A percentile compares a stretch with the other conserved stretches of the same genome.
Conservation (phyloP, 768 basidiomycete species). For the Hericium rajendrae region DNA sequence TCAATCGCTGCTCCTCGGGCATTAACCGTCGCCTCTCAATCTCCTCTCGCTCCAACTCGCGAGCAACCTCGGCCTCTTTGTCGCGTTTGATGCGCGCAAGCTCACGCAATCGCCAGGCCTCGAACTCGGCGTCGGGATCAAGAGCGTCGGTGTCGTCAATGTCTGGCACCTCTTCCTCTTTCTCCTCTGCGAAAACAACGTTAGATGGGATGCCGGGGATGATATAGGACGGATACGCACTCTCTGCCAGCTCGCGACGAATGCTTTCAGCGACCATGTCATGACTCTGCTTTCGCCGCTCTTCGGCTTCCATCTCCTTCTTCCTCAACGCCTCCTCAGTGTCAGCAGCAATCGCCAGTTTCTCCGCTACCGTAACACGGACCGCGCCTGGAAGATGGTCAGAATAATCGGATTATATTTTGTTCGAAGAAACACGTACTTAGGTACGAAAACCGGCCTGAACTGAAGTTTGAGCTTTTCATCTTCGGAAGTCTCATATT, state of each 20-base stretch:
- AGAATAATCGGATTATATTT: not conserved
- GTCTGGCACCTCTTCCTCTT: slow-evolving; percentile 72
- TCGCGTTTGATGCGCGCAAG: slow-evolving; percentile 89
- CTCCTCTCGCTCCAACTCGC: slow-evolving; percentile 84
- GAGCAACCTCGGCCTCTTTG: slow-evolving; percentile 74
- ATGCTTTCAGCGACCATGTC: slow-evolving; percentile 94
- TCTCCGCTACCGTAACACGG: slow-evolving; percentile 63
- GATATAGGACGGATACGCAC: slow-evolving; percentile 36
- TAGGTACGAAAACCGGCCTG: slow-evolving; percentile 90
- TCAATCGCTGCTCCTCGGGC: slow-evolving; percentile 87
- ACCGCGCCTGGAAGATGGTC: slow-evolving; percentile 44
- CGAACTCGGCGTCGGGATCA: slow-evolving; percentile 85
- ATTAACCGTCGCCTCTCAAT: slow-evolving; percentile 84
- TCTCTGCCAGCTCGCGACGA: slow-evolving; percentile 81
- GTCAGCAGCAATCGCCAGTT: slow-evolving; percentile 57
- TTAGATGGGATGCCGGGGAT: not conserved
- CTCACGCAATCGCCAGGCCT: slow-evolving; percentile 92
- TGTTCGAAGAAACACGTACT: slow-evolving; percentile 41
- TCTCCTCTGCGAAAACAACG: slow-evolving; percentile 59
- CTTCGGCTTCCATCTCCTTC: slow-evolving; percentile 69
- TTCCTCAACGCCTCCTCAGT: slow-evolving; percentile 63
- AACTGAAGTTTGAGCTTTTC: slow-evolving; percentile 68
- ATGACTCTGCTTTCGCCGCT: slow-evolving; percentile 81
- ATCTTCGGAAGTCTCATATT: slow-evolving; percentile 73
- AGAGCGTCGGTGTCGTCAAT: slow-evolving; percentile 93